phyloP scores from a whole-genome alignment of 108 stramenopile genomes.

The Stephanodiscus triporus region DNA sequence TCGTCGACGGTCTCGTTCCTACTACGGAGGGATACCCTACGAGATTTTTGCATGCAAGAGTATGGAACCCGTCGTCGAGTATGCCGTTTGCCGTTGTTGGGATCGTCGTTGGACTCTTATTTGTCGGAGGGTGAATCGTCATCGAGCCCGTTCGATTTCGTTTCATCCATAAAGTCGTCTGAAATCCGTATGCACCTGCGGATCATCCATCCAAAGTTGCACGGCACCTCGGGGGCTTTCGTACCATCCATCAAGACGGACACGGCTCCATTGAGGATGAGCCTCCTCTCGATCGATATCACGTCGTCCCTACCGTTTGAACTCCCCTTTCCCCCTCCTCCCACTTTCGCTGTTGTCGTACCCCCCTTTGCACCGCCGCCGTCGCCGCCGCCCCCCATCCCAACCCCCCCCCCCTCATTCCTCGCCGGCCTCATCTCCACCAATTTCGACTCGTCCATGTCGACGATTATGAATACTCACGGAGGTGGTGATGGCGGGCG shows the following conservation, averaged over 20 bases:
- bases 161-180: conserved; percentile 1
- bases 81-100: not conserved
- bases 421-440: too few species aligned
- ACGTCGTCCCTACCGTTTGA: not conserved
- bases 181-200: conserved; percentile 4
- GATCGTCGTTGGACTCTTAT: conserved; percentile 13
- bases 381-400: too few species aligned
- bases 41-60: conserved; percentile 4
- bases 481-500: too few species aligned
- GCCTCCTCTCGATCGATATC: conserved; percentile 10
- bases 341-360: too few species aligned
- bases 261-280: conserved; percentile 10
- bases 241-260: not conserved
- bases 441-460: too few species aligned
- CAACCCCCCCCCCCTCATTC: too few species aligned
- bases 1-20: conserved; percentile 38
- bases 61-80: too few species aligned
- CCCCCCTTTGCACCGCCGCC: too few species aligned
- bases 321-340: too few species aligned
- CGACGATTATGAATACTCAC: too few species aligned
- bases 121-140: conserved; percentile 4
- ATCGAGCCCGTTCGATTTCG: conserved; percentile 12
- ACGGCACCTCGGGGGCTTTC: not conserved
- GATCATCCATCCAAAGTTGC: conserved; percentile 12
- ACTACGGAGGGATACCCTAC: conserved; percentile 15